phyloP scores from a whole-genome alignment of 1,139 yeast species.

The Lodderomyces beijingensis region DNA sequence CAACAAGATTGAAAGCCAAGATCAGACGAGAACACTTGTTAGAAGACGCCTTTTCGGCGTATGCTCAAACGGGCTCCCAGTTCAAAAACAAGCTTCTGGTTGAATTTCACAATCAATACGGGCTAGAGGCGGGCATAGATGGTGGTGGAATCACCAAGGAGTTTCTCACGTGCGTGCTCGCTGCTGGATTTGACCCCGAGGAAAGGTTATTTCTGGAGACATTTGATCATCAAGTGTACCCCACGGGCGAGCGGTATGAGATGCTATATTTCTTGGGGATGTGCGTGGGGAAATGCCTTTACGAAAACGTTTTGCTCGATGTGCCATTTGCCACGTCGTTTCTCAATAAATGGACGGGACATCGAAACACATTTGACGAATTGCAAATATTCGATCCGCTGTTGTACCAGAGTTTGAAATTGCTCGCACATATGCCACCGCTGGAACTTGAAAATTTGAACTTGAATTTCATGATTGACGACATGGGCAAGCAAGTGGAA shows the following conservation, averaged over 20 bases:
- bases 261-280: conserved; percentile 67
- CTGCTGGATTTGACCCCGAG: conserved; percentile 57
- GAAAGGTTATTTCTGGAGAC: conserved; percentile 47
- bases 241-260: conserved; percentile 41
- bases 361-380: conserved; percentile 72
- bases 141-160: conserved; percentile 98
- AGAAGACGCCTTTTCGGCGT: conserved; percentile 68
- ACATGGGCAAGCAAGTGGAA: conserved; percentile 43
- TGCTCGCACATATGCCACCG: conserved; percentile 52
- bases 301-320: conserved; percentile 77
- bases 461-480: conserved; percentile 60
- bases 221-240: conserved; percentile 62
- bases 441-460: conserved; percentile 58
- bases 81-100: conserved; percentile 64
- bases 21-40: conserved; percentile 66
- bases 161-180: conserved; percentile 68
- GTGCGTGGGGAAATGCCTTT: conserved; percentile 85
- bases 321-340: conserved; percentile 86
- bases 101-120: conserved; percentile 62
- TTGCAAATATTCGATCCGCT: conserved; percentile 66
- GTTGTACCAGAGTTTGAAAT: conserved; percentile 60
- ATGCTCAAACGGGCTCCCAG: conserved; percentile 36
- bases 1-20: conserved; percentile 36
- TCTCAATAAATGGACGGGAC: conserved; percentile 58
- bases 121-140: conserved; percentile 83